These are phyloP conservation scores for Diaporthe longicolla DNA, from an alignment of 2,329 filamentous ascomycete genomes.

Conservation along the genomic window DNA sequence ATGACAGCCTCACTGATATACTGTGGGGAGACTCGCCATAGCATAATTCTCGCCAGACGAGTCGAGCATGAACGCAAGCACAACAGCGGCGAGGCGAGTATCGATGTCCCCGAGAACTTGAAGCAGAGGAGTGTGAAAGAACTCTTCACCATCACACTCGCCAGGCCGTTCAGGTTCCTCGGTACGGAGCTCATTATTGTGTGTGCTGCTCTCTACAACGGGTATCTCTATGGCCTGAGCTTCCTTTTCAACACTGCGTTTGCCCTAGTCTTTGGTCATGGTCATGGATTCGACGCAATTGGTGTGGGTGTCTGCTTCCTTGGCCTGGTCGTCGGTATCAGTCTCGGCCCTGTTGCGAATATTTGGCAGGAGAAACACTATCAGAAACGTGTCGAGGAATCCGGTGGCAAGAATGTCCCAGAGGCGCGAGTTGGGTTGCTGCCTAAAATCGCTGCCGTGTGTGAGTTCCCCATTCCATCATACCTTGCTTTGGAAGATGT, in stretches of 20 bases:
- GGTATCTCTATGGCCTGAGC: constrained; percentile 62
- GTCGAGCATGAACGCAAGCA: constrained; percentile 50
- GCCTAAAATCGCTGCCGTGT: constrained; percentile 56
- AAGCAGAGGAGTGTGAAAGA: constrained; percentile 53
- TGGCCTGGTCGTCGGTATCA: constrained; percentile 46
- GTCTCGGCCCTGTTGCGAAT: constrained; percentile 58
- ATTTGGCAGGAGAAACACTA: constrained; percentile 60
- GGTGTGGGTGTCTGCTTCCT: constrained; percentile 58
- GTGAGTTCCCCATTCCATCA: constrained; percentile 44
- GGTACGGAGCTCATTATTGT: constrained; percentile 62
- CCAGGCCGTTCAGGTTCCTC: constrained; percentile 62
- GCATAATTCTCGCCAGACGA: constrained; percentile 56
- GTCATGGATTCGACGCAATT: constrained; percentile 57
- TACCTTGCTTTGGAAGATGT: too few species aligned
- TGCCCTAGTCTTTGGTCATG: constrained; percentile 61
- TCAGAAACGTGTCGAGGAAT: constrained; percentile 50
- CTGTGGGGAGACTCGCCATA: constrained; percentile 50
- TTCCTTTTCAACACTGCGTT: constrained; percentile 66
- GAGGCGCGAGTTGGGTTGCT: constrained; percentile 57
- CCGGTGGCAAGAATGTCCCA: constrained; percentile 53
- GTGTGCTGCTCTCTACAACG: constrained; percentile 63
- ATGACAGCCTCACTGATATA: constrained; percentile 57
- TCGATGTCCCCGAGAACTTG: constrained; percentile 55
- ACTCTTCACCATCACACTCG: constrained; percentile 58
- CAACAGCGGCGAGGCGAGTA: constrained; percentile 44